Evolutionary conservation across 1,284 basidiomycete species (phyloP).

Genomic region (Puccinia horiana): DNA sequence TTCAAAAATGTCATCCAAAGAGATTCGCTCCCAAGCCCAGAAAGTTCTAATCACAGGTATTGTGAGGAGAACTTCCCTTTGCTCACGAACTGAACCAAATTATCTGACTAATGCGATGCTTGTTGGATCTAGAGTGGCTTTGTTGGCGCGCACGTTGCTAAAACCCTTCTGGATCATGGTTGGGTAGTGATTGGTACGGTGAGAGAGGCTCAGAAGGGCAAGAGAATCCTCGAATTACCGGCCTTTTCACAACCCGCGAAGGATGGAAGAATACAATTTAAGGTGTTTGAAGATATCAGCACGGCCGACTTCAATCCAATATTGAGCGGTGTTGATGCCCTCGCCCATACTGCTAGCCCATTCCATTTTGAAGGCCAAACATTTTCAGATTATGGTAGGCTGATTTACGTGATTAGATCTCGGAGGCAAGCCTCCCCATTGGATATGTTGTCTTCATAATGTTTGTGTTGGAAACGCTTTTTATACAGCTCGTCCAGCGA

Average conservation of each 20-base stretch:
- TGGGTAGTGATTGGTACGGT: conserved; percentile 22
- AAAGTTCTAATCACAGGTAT: conserved; percentile 35
- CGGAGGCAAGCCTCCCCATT: background rate
- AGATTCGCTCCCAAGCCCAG: background rate
- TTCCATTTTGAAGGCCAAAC: conserved; percentile 59
- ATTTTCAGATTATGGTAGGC: conserved; percentile 59
- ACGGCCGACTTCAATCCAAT: conserved; percentile 68
- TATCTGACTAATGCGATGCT: background rate
- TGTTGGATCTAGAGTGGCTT: conserved; percentile 4
- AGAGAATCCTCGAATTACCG: background rate
- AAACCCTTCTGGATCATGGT: conserved; percentile 20
- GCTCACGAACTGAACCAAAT: background rate
- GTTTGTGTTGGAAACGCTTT: conserved; percentile 59
- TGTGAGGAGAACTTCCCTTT: background rate
- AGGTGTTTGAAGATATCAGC: conserved; percentile 16
- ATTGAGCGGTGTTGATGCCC: conserved; percentile 68
- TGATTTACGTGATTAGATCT: background rate
- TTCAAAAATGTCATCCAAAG: background rate
- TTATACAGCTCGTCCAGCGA: conserved; percentile 62
- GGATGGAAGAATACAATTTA: background rate
- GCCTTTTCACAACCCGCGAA: background rate
- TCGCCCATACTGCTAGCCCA: conserved; percentile 67
- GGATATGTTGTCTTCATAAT: background rate
- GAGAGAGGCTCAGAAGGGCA: conserved; percentile 1
- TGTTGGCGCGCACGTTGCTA: conserved; percentile 27